Conservation (phyloP, 495 filamentous ascomycete genomes). For the Penicillium soppii region DNA sequence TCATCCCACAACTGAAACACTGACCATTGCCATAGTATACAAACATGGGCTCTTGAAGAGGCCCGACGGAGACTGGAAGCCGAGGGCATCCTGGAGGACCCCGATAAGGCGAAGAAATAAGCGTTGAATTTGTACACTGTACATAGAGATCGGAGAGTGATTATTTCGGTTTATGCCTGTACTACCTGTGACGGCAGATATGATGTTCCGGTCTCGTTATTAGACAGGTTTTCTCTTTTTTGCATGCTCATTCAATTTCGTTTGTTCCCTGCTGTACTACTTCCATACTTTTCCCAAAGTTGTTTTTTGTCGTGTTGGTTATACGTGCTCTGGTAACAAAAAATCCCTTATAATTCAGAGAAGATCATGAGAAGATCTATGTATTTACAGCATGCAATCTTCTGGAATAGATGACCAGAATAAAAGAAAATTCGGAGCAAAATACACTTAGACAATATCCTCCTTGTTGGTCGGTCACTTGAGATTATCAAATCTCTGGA, state of each 20-base stretch:
- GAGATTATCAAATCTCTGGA: slow-evolving; percentile 45
- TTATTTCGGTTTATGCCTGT: slow-evolving; percentile 33
- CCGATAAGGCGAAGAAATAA: slow-evolving; percentile 49
- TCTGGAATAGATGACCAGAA: not conserved
- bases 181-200: slow-evolving; percentile 33
- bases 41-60: slow-evolving; percentile 98
- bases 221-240: slow-evolving; percentile 46
- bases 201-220: slow-evolving; percentile 35
- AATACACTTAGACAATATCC: not conserved
- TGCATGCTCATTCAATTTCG: slow-evolving; percentile 34
- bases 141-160: slow-evolving; percentile 43
- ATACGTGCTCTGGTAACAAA: slow-evolving; percentile 20
- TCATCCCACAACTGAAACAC: slow-evolving; percentile 6
- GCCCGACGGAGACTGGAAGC: slow-evolving; percentile 88
- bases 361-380: not conserved
- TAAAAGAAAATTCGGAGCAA: not conserved
- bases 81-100: slow-evolving; percentile 89
- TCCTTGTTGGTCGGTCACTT: not conserved
- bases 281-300: slow-evolving; percentile 30
- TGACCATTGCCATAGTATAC: slow-evolving; percentile 67
- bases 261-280: slow-evolving; percentile 38
- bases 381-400: not conserved
- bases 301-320: slow-evolving; percentile 25
- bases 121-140: slow-evolving; percentile 42
- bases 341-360: slow-evolving; percentile 7